These are phyloP conservation scores for Cicer yamashitae DNA, from an alignment of 306 rosid genomes.

Conservation along the genomic window DNA sequence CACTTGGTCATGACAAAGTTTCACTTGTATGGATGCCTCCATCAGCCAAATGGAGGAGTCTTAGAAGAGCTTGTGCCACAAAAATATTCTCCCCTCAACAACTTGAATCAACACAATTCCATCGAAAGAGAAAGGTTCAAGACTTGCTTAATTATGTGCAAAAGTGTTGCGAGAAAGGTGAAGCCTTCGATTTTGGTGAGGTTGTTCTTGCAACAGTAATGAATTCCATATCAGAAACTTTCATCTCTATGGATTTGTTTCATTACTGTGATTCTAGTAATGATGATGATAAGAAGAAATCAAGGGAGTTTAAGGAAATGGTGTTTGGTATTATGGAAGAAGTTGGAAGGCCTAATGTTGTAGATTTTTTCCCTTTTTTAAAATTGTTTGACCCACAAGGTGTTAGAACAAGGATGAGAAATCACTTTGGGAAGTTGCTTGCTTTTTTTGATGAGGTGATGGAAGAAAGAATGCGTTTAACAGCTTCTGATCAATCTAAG, in stretches of 20 bases:
- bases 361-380: conserved; percentile 44
- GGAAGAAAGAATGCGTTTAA: conserved; percentile 31
- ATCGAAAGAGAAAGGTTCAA: conserved; percentile 33
- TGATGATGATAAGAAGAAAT: background rate
- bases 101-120: conserved; percentile 25
- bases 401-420: background rate
- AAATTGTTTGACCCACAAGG: conserved; percentile 45
- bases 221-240: conserved; percentile 49
- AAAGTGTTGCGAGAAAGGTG: conserved; percentile 28
- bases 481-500: background rate
- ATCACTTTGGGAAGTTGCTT: background rate
- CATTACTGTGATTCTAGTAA: background rate
- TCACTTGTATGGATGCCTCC: conserved; percentile 10
- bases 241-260: conserved; percentile 45
- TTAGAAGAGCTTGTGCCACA: conserved; percentile 29
- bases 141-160: conserved; percentile 17
- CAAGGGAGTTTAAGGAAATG: conserved; percentile 40
- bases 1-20: conserved; percentile 17
- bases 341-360: conserved; percentile 50
- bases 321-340: conserved; percentile 33
- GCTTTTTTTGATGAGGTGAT: conserved; percentile 10
- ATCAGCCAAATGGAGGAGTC: conserved; percentile 33
- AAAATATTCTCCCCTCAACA: conserved; percentile 31
- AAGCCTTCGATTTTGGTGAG: conserved; percentile 44
- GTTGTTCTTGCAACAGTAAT: conserved; percentile 39